Evolutionary conservation across 192 early-diverging fungal genomes (phyloP).

Genomic region (Entomortierella chlamydospora): DNA sequence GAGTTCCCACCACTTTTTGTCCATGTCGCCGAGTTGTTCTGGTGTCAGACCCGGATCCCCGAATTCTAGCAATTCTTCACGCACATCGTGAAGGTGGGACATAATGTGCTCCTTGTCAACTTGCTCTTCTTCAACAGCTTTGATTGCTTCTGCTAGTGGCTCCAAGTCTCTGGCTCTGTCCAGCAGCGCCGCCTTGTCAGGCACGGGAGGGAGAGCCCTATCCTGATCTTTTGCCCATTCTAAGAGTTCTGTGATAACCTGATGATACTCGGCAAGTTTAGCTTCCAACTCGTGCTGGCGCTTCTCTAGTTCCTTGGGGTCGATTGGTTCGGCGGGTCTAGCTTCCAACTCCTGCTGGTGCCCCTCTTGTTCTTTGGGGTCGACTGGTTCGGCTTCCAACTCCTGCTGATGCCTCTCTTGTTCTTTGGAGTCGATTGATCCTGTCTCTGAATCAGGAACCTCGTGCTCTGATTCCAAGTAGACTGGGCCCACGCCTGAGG

Average conservation of each 20-base stretch:
- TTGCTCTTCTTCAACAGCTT: conserved; percentile 41
- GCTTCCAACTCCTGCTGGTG: conserved; percentile 31
- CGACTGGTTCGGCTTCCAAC: conserved; percentile 10
- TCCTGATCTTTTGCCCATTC: conserved; percentile 42
- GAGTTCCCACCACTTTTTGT: conserved; percentile 49
- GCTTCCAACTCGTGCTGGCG: conserved; percentile 31
- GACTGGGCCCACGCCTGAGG: not conserved
- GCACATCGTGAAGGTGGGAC: conserved; percentile 51
- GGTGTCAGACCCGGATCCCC: conserved; percentile 42
- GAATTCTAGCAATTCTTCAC: conserved; percentile 42
- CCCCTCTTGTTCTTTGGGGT: conserved; percentile 21
- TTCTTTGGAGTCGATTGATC: conserved; percentile 8
- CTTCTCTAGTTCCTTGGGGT: conserved; percentile 21
- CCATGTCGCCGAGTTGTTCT: conserved; percentile 43
- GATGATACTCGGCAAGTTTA: conserved; percentile 44
- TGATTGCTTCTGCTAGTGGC: conserved; percentile 31
- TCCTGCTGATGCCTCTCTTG: conserved; percentile 28
- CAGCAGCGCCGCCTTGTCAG: conserved; percentile 27
- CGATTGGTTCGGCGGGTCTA: not conserved
- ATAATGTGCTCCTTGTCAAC: conserved; percentile 42
- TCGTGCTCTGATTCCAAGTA: conserved; percentile 29
- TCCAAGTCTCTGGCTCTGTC: conserved; percentile 41
- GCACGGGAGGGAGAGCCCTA: conserved; percentile 8
- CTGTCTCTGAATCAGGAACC: conserved; percentile 20
- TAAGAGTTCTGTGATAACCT: conserved; percentile 37